These are phyloP conservation scores for Asterochloris sp. DNA, from an alignment of 139 green algal genomes.

Conservation along the genomic window DNA sequence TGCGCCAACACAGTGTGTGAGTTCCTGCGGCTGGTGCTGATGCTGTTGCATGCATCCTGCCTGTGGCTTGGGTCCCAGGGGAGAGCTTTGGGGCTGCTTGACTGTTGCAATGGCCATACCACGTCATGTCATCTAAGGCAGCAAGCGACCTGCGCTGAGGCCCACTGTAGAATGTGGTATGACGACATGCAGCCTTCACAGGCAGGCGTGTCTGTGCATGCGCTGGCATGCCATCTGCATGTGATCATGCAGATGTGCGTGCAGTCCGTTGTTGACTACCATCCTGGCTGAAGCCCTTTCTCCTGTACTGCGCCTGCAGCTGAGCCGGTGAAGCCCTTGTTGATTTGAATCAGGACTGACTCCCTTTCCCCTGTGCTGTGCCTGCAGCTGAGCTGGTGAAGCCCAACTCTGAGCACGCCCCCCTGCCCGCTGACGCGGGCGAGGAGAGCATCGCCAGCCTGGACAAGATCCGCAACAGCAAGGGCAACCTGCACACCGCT, in stretches of 20 bases:
- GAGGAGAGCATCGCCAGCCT: conserved; percentile 76
- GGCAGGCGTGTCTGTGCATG: too few relatives aligned
- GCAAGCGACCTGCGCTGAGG: too few relatives aligned
- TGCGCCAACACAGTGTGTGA: conserved; percentile 74
- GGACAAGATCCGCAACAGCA: conserved; percentile 84
- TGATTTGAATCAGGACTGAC: not conserved
- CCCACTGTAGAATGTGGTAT: too few relatives aligned
- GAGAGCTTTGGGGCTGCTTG: too few relatives aligned
- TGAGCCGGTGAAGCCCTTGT: conserved; percentile 87
- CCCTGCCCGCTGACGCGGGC: conserved; percentile 69
- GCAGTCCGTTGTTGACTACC: too few relatives aligned
- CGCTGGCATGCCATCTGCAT: too few relatives aligned
- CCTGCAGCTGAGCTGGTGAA: conserved; percentile 68
- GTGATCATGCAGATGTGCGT: too few relatives aligned
- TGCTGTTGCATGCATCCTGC: too few relatives aligned
- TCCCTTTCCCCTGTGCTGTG: not conserved
- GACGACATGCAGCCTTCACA: too few relatives aligned
- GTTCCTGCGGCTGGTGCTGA: not conserved
- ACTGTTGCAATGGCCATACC: too few relatives aligned
- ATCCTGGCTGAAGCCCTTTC: not conserved
- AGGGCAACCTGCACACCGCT: conserved; percentile 70
- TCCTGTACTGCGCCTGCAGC: conserved; percentile 24
- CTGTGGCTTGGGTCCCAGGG: too few relatives aligned
- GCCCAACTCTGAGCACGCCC: conserved; percentile 74
- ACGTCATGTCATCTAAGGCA: too few relatives aligned